Conservation (phyloP, 805 yeast genomes). For the Saturnispora serradocipensis region DNA sequence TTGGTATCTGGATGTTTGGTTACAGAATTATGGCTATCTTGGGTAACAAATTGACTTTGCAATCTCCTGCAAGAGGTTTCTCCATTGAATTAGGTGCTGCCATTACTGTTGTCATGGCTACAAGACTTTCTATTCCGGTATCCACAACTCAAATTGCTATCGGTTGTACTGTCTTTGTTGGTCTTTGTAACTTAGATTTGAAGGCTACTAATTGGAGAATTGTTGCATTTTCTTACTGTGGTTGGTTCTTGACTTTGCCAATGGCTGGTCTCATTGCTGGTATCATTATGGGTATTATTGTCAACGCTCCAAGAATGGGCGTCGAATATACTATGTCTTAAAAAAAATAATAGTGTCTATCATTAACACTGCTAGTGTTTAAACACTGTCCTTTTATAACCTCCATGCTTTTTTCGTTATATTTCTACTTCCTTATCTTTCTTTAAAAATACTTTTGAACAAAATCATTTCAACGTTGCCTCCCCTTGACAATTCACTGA, state of each 20-base stretch:
- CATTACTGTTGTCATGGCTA: constrained; percentile 63
- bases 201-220: constrained; percentile 68
- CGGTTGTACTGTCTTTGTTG: constrained; percentile 71
- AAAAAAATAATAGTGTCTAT: neutral
- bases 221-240: constrained; percentile 61
- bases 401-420: neutral
- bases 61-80: constrained; percentile 73
- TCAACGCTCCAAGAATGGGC: constrained; percentile 51
- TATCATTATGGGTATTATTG: constrained; percentile 48
- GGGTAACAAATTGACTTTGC: constrained; percentile 67
- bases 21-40: constrained; percentile 57
- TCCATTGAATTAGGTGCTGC: constrained; percentile 75
- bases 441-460: no score
- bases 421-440: neutral
- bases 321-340: constrained; percentile 20
- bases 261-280: constrained; percentile 69
- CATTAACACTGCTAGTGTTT: neutral
- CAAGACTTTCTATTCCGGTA: constrained; percentile 61
- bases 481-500: no score
- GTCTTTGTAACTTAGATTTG: constrained; percentile 56
- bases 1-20: constrained; percentile 67
- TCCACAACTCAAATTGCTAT: constrained; percentile 75
- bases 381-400: neutral
- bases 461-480: no score
- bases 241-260: constrained; percentile 69